Evolutionary conservation across 163 green algal genomes (phyloP).

Genomic region (Volvox carteri): DNA sequence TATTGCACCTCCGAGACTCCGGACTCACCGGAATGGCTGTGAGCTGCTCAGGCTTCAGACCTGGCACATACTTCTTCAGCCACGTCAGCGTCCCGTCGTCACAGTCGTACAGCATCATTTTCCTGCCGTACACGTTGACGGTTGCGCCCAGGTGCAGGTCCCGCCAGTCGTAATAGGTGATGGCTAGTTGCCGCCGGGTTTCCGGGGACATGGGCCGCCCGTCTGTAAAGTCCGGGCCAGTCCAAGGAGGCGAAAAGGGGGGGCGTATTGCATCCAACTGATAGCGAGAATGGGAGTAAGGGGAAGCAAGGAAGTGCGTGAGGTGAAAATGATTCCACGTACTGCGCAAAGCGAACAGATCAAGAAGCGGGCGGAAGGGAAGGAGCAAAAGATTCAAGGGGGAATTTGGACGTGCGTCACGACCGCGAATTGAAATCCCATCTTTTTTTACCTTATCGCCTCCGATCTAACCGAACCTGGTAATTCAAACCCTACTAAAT

Average conservation of each 20-base stretch:
- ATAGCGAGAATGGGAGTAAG: no score
- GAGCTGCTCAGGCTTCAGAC: slow-evolving; percentile 62
- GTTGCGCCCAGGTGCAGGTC: slow-evolving; percentile 19
- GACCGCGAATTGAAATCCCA: no score
- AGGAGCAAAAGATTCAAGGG: no score
- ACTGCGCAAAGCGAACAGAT: no score
- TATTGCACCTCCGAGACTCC: not conserved
- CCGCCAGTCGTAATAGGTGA: slow-evolving; percentile 73
- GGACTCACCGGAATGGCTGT: not conserved
- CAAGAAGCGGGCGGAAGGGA: no score
- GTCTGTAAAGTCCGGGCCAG: slow-evolving; percentile 47
- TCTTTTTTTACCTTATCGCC: no score
- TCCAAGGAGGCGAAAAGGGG: not conserved
- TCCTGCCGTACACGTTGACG: slow-evolving; percentile 62
- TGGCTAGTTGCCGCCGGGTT: slow-evolving; percentile 29
- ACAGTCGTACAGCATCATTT: slow-evolving; percentile 73
- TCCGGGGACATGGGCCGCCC: slow-evolving; percentile 61
- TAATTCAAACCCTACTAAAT: no score
- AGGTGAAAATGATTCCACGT: no score
- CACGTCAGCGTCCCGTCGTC: slow-evolving; percentile 71
- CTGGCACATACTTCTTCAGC: slow-evolving; percentile 64
- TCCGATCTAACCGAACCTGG: no score
- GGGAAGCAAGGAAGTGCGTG: not conserved
- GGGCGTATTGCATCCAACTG: no score
- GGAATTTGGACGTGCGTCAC: no score